A percentile compares a stretch with the other conserved stretches of the same genome.
Conservation (phyloP, 345 rosid species). For the Lepidium didymum region DNA sequence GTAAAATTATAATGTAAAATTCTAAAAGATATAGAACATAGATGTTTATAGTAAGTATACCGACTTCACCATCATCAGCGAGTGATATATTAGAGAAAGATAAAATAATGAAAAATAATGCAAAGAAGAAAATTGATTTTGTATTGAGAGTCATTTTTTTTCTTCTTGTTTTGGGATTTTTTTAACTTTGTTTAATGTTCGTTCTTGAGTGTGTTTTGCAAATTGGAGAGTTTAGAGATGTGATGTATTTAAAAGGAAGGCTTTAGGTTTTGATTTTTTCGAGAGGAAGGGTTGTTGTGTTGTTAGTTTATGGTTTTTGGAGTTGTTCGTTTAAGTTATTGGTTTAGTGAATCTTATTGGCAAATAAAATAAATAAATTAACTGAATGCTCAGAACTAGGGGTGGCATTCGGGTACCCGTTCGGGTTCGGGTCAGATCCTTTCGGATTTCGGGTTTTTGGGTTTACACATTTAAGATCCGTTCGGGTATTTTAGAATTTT, state of each 20-base stretch:
- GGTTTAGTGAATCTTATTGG: neutral
- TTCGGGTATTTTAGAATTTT: too few relatives aligned
- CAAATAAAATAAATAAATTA: neutral
- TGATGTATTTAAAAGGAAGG: neutral
- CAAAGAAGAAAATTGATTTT: neutral
- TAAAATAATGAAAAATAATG: neutral
- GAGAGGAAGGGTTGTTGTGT: neutral
- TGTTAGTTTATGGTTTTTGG: neutral
- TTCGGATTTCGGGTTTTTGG: too few relatives aligned
- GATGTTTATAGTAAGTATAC: neutral
- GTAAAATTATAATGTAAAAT: too few relatives aligned
- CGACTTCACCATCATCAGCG: conserved; percentile 9
- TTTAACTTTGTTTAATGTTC: neutral
- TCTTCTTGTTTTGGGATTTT: neutral
- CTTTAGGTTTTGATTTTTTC: neutral
- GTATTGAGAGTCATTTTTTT: neutral
- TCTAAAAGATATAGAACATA: too few relatives aligned
- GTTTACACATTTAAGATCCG: too few relatives aligned
- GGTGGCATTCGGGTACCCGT: too few relatives aligned
- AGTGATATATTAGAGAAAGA: neutral
- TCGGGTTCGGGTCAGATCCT: too few relatives aligned
- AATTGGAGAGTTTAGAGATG: neutral
- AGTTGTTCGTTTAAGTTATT: conserved; percentile 17
- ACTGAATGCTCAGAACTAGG: neutral
- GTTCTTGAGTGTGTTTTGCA: neutral